Percentiles rank a stretch among this genome's conserved stretches.
phyloP scores from a whole-genome alignment of 495 filamentous ascomycete genomes.

The Penicillium atrosanguineum region DNA sequence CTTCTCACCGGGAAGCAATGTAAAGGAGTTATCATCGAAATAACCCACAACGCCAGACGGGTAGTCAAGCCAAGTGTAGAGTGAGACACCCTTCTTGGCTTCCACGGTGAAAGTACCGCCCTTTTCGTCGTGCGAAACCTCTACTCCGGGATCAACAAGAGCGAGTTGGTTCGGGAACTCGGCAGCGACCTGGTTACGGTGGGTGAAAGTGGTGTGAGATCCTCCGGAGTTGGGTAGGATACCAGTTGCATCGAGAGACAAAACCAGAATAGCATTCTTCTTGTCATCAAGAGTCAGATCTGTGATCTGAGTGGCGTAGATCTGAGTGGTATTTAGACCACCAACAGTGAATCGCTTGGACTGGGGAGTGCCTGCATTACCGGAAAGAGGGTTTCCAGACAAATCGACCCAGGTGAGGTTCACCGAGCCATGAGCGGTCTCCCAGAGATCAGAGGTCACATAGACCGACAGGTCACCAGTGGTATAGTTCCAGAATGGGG shows the following conservation, averaged over 20 bases:
- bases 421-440: constrained; percentile 30
- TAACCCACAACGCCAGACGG: constrained; percentile 55
- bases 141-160: constrained; percentile 55
- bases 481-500: constrained; percentile 58
- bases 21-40: constrained; percentile 62
- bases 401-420: constrained; percentile 39
- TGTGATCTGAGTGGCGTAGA: constrained; percentile 44
- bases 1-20: constrained; percentile 52
- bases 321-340: constrained; percentile 57
- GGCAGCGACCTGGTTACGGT: constrained; percentile 56
- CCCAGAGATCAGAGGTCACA: constrained; percentile 51
- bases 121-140: constrained; percentile 37
- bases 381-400: constrained; percentile 32
- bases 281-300: constrained; percentile 35
- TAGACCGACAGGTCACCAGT: constrained; percentile 56
- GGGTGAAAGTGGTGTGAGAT: constrained; percentile 45
- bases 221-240: constrained; percentile 51
- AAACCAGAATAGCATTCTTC: constrained; percentile 50
- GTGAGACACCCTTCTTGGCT: constrained; percentile 55
- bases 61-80: constrained; percentile 68
- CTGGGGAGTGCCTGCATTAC: constrained; percentile 31
- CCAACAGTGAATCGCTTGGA: constrained; percentile 52
- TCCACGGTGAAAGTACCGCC: constrained; percentile 52
- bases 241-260: constrained; percentile 54
- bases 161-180: constrained; percentile 50